Conservation (phyloP, 306 rosid genomes). For the Cicer yamashitae region DNA sequence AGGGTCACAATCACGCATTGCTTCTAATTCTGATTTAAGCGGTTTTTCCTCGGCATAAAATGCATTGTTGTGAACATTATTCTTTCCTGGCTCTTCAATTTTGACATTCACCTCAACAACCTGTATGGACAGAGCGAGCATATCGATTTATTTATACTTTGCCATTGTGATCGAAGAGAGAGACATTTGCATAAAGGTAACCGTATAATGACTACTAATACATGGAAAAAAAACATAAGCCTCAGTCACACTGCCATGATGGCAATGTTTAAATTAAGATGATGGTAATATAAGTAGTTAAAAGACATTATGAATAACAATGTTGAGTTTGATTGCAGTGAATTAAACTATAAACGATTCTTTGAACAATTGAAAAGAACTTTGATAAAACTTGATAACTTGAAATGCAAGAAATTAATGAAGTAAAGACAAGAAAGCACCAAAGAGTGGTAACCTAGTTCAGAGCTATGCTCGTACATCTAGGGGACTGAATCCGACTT, state of each 20-base stretch:
- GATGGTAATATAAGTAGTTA: not conserved
- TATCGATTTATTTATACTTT: slow-evolving; percentile 34
- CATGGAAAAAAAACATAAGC: slow-evolving; percentile 14
- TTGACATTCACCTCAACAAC: slow-evolving; percentile 77
- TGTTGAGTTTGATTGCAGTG: too few species aligned
- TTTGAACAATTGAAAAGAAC: too few species aligned
- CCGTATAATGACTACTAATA: not conserved
- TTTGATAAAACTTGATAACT: too few species aligned
- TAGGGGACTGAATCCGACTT: too few species aligned
- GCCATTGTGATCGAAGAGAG: slow-evolving; percentile 14
- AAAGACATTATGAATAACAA: not conserved
- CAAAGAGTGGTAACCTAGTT: too few species aligned
- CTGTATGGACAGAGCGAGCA: slow-evolving; percentile 40
- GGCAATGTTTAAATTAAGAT: not conserved
- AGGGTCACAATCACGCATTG: slow-evolving; percentile 79
- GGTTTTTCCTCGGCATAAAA: slow-evolving; percentile 78
- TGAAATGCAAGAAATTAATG: too few species aligned
- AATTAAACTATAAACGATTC: too few species aligned
- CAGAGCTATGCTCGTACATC: too few species aligned
- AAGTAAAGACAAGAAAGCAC: too few species aligned
- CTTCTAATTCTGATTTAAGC: slow-evolving; percentile 76
- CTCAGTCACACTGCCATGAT: not conserved
- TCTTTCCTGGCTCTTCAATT: slow-evolving; percentile 77
- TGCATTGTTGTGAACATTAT: slow-evolving; percentile 80
- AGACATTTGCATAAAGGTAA: not conserved